These are phyloP conservation scores for Raffaelea ambrosiae DNA, from an alignment of 2,329 filamentous ascomycete genomes.

Conservation along the genomic window DNA sequence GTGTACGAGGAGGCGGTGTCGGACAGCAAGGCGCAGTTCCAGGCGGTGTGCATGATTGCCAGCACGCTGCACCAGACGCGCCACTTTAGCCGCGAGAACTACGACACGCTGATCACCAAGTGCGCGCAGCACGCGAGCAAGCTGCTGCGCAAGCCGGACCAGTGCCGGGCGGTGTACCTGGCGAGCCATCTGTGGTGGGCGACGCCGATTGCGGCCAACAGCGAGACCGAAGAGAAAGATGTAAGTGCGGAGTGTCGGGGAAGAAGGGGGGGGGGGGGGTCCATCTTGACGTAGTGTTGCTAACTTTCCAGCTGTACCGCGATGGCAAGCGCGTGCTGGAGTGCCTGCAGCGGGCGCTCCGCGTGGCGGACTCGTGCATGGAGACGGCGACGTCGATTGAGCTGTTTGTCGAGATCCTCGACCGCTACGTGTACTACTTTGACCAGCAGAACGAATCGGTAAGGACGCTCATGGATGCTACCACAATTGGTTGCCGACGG, in stretches of 20 bases:
- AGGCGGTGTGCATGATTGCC: conserved; percentile 91
- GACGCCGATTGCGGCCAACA: conserved; percentile 67
- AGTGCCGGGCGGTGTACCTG: conserved; percentile 92
- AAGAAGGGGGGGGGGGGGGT: no score
- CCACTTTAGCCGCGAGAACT: conserved; percentile 93
- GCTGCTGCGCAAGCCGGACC: conserved; percentile 92
- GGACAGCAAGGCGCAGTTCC: conserved; percentile 94
- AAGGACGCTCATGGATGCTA: no score
- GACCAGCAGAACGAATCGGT: conserved; percentile 97
- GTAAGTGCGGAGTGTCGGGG: conserved; percentile 52
- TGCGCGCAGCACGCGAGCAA: conserved; percentile 95
- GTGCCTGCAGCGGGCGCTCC: conserved; percentile 87
- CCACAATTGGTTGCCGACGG: no score
- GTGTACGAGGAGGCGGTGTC: conserved; percentile 96
- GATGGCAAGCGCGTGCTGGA: conserved; percentile 96
- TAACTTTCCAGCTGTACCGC: conserved; percentile 67
- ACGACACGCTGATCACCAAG: conserved; percentile 97
- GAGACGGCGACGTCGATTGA: conserved; percentile 95
- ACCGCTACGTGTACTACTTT: conserved; percentile 98
- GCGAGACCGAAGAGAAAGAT: conserved; percentile 72
- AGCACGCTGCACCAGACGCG: conserved; percentile 81
- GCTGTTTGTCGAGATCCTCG: conserved; percentile 95
- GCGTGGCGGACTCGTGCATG: conserved; percentile 98
- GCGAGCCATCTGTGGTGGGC: conserved; percentile 98
- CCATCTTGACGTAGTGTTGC: no score